Base-by-base conservation (phyloP, 75 land plant species). In the Pinus tabuliformis region DNA sequence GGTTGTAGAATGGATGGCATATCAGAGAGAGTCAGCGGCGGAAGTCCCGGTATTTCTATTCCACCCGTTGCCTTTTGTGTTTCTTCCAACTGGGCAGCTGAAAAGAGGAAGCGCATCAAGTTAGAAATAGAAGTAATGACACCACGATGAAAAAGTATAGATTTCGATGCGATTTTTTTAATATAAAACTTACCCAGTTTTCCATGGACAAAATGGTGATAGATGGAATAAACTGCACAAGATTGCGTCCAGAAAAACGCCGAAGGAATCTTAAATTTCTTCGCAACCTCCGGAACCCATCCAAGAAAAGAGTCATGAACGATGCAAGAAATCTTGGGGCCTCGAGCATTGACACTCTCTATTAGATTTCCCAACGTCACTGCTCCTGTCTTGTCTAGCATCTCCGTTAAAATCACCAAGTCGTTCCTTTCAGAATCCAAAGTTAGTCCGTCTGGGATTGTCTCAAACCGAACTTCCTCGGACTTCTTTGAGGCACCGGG, bases 171-270 rank as follows among this genome's bases (percentile, higher is more conserved):
- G 9, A 9, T 49, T 49, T 8, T 49, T 49, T 11, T 7, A 49
- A 49, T 49, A 11, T 49, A 49, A 49, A 39, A 39, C 5, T 8
- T 49, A 49, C 12, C 54, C 2, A 49, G 54, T 49, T 9, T 9
- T 49, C 54, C 54, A 9, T 9, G 12, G 11, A 11, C 54, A 49
- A 9, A 49, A 9, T 49, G 12, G 54, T 49, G 54, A 49, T 9
- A 49, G 2, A 49, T 49, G 2, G 54, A 49, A 49, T 49, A 49
- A 49, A 9, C 54, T 36, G 89, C 81, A 73, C 80, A 72, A 11
- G 95, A 86, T 56, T 91, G 93, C 11, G 88, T 79, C 93, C 93
- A 91, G 57, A 91, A 82, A 80, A 88, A 61, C 18, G 83, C 93
- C 42, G 62, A 39, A 18, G 90, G 86, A 60, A 91, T 33, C 1